Conservation (phyloP, 176 grass and related monocot genomes). For the Oryza meyeriana region DNA sequence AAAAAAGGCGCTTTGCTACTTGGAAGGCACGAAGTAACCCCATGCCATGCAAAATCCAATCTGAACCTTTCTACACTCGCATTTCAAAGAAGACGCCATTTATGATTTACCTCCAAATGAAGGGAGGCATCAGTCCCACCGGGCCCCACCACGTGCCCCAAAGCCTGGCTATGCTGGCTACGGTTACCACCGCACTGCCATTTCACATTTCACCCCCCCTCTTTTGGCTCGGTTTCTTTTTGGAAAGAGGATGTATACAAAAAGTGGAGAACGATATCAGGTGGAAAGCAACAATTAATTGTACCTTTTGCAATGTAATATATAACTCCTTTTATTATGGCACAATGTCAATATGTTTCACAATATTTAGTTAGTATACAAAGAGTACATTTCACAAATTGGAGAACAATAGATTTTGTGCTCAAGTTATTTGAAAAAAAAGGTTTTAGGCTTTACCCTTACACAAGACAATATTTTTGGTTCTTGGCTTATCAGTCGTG, state of each 20-base stretch:
- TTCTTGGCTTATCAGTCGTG: no score
- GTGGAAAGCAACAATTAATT: no score
- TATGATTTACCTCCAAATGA: not conserved
- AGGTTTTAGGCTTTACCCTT: no score
- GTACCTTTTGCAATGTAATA: no score
- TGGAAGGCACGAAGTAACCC: not conserved
- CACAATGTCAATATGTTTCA: no score
- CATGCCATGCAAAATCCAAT: slow-evolving; percentile 1
- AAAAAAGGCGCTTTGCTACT: no score
- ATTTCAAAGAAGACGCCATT: slow-evolving; percentile 16
- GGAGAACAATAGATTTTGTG: no score
- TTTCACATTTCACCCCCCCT: not conserved
- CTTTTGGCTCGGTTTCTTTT: slow-evolving; percentile 30
- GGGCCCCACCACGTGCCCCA: slow-evolving; percentile 44
- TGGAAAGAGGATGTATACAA: not conserved
- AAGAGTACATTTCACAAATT: no score
- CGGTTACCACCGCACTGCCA: not conserved
- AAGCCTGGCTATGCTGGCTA: not conserved
- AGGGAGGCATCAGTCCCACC: not conserved
- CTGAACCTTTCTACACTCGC: not conserved
- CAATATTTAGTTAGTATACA: no score
- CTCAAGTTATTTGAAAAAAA: no score
- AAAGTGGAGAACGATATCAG: not conserved
- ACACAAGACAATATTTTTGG: no score
- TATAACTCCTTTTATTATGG: no score